phyloP scores from a whole-genome alignment of 805 yeast genomes.

The Dipodascopsis tothii region DNA sequence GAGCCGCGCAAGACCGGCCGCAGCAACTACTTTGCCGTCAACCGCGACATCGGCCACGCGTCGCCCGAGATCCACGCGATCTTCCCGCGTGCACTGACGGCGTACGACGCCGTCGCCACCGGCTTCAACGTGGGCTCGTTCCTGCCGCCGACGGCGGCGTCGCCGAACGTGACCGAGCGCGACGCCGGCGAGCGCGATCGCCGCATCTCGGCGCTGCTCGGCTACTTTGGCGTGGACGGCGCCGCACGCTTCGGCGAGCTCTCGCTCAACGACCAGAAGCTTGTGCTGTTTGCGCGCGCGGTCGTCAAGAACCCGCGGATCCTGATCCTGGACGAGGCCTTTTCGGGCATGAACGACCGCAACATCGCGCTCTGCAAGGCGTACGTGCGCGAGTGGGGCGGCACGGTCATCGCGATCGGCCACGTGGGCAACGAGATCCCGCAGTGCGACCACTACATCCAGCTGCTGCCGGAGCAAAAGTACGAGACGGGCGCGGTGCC shows the following conservation, averaged over 20 bases:
- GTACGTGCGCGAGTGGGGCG: constrained; percentile 48
- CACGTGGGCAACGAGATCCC: constrained; percentile 81
- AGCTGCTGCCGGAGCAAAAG: constrained; percentile 27
- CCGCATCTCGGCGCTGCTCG: constrained; percentile 41
- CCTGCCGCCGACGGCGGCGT: constrained; percentile 41
- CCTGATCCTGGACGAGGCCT: constrained; percentile 82
- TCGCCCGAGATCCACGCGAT: constrained; percentile 90
- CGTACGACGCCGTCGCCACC: constrained; percentile 54
- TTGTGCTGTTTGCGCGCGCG: constrained; percentile 68
- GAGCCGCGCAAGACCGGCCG: constrained; percentile 65
- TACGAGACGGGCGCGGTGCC: not conserved
- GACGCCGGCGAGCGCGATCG: constrained; percentile 31
- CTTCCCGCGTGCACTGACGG: constrained; percentile 54
- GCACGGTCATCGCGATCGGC: constrained; percentile 73
- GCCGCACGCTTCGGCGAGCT: constrained; percentile 46
- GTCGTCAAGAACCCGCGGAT: constrained; percentile 69
- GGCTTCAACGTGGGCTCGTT: constrained; percentile 69
- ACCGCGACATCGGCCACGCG: constrained; percentile 70
- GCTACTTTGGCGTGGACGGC: constrained; percentile 40
- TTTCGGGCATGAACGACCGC: constrained; percentile 77
- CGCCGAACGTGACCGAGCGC: constrained; percentile 1
- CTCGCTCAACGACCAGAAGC: constrained; percentile 66
- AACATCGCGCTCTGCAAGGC: constrained; percentile 50
- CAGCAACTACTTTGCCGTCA: constrained; percentile 69
- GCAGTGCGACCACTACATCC: constrained; percentile 47